Evolutionary conservation across 805 yeast species (phyloP).

Genomic region (Suhomyces emberorum): DNA sequence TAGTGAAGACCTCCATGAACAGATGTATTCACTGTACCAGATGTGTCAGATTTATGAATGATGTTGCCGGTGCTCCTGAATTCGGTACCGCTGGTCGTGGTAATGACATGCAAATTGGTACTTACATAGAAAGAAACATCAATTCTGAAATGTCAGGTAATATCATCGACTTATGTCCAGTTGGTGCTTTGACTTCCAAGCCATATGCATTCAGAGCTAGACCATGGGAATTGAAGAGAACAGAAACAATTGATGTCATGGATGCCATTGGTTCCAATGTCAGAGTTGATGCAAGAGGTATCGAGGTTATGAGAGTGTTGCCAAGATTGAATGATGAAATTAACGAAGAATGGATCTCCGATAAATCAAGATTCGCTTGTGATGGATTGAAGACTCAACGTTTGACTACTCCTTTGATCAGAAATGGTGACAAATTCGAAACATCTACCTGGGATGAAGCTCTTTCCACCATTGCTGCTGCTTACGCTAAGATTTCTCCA

Average conservation of each 20-base stretch:
- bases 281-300: constrained; percentile 83
- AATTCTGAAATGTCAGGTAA: constrained; percentile 85
- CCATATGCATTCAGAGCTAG: constrained; percentile 91
- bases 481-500: constrained; percentile 54
- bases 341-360: constrained; percentile 90
- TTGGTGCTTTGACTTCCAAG: constrained; percentile 85
- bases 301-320: constrained; percentile 81
- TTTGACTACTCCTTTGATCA: constrained; percentile 74
- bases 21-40: constrained; percentile 91
- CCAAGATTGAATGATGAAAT: constrained; percentile 84
- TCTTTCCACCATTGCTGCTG: constrained; percentile 62
- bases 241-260: constrained; percentile 80
- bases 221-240: constrained; percentile 90
- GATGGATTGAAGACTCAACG: constrained; percentile 87
- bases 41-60: constrained; percentile 86
- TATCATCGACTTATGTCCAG: constrained; percentile 85
- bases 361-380: constrained; percentile 79
- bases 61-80: constrained; percentile 90
- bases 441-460: constrained; percentile 89
- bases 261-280: constrained; percentile 82
- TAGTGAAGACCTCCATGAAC: constrained; percentile 87
- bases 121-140: constrained; percentile 79
- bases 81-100: constrained; percentile 89
- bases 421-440: constrained; percentile 64
- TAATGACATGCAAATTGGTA: constrained; percentile 88